Percentiles rank a stretch among this genome's conserved stretches.
Evolutionary conservation across 1,284 basidiomycete genomes (phyloP).

Genomic region (Leucoagaricus sp.): DNA sequence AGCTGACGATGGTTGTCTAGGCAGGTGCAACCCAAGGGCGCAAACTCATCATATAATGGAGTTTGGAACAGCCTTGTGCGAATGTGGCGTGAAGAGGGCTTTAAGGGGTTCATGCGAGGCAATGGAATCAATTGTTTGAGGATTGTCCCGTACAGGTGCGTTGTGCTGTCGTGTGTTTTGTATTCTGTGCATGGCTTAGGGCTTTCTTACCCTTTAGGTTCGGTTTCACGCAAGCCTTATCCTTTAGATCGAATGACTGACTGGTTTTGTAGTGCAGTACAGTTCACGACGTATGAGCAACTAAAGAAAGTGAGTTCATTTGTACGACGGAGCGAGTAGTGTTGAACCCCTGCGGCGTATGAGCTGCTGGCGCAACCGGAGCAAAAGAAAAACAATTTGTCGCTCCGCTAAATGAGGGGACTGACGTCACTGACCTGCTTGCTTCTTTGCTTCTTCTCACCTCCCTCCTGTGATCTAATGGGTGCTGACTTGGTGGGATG

Average conservation of each 20-base stretch:
- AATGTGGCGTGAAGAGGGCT: constrained; percentile 94
- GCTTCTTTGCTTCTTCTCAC: constrained; percentile 12
- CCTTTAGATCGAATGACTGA: not conserved
- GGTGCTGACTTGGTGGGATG: constrained; percentile 4
- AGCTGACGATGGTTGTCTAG: constrained; percentile 42
- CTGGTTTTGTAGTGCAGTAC: constrained; percentile 65
- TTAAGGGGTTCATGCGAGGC: constrained; percentile 89
- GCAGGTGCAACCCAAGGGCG: constrained; percentile 74
- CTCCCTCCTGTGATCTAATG: not conserved
- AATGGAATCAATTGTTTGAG: constrained; percentile 93
- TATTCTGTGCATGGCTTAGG: not conserved
- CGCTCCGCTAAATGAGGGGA: not conserved
- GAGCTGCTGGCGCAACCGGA: not conserved
- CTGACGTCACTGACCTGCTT: constrained; percentile 28
- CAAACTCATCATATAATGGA: constrained; percentile 73
- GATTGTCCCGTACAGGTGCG: constrained; percentile 76
- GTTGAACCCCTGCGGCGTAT: constrained; percentile 1
- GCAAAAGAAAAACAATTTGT: not conserved
- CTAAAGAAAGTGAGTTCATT: constrained; percentile 69
- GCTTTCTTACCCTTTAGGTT: not conserved
- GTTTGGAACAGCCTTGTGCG: constrained; percentile 81
- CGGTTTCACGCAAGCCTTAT: not conserved
- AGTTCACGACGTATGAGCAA: constrained; percentile 91
- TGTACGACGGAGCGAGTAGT: not conserved
- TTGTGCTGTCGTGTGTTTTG: constrained; percentile 13